Evolutionary conservation across 179 eudicot species (phyloP).

Genomic region (Corrigiola litoralis): DNA sequence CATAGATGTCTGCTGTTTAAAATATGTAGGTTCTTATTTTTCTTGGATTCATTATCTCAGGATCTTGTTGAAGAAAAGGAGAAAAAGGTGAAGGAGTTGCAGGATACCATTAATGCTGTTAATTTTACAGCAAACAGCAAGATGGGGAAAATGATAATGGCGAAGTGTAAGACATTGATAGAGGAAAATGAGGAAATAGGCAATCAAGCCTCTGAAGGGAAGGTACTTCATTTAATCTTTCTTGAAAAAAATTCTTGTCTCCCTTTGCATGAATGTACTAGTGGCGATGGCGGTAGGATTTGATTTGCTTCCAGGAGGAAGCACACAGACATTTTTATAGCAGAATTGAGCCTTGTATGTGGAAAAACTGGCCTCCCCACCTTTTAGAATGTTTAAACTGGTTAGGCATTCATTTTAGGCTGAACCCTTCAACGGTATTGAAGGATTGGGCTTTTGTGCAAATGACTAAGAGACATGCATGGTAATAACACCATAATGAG

Average conservation of each 20-base stretch:
- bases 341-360: too few species aligned
- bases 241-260: neutral
- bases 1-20: slow-evolving; percentile 9
- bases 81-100: slow-evolving; percentile 87
- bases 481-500: too few species aligned
- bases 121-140: slow-evolving; percentile 89
- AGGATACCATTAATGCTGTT: slow-evolving; percentile 79
- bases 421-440: too few species aligned
- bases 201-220: slow-evolving; percentile 93
- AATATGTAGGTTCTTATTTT: slow-evolving; percentile 2
- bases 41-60: slow-evolving; percentile 36
- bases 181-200: slow-evolving; percentile 99
- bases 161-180: slow-evolving; percentile 85
- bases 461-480: too few species aligned
- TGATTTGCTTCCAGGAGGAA: too few species aligned
- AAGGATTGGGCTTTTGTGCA: too few species aligned
- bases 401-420: too few species aligned
- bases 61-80: slow-evolving; percentile 98
- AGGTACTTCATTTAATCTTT: slow-evolving; percentile 43
- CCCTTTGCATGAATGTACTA: neutral
- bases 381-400: too few species aligned
- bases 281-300: neutral
- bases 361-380: too few species aligned
- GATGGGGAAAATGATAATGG: slow-evolving; percentile 97
- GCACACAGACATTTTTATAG: too few species aligned